A percentile compares a stretch with the other conserved stretches of the same genome.
Evolutionary conservation across 164 flowering plant genomes (phyloP).

Genomic region (Dillenia turbinata): DNA sequence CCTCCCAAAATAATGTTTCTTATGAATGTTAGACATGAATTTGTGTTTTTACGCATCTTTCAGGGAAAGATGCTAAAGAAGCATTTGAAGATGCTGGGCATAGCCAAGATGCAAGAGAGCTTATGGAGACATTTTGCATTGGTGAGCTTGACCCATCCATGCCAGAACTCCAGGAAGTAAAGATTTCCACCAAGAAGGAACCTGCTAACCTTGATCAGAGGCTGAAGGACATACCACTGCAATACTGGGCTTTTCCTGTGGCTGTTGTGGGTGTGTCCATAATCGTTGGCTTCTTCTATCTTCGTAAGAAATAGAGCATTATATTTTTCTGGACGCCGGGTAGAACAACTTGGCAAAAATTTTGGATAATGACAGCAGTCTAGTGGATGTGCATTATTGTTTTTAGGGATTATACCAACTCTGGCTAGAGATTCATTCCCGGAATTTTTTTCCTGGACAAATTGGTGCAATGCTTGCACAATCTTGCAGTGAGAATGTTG

Average conservation of each 20-base stretch:
- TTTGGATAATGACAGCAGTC: conserved; percentile 12
- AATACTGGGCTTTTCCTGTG: conserved; percentile 67
- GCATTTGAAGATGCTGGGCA: conserved; percentile 97
- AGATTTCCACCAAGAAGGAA: conserved; percentile 29
- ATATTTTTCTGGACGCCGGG: conserved; percentile 1
- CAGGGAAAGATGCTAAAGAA: conserved; percentile 88
- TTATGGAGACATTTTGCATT: conserved; percentile 57
- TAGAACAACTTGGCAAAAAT: conserved; percentile 4
- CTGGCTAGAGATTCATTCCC: no score
- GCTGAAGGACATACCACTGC: conserved; percentile 37
- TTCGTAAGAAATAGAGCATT: conserved; percentile 44
- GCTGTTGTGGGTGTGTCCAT: conserved; percentile 57
- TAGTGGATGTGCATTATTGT: background rate
- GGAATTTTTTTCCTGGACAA: background rate
- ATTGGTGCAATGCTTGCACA: no score
- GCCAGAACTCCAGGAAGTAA: conserved; percentile 40
- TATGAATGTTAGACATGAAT: conserved; percentile 4
- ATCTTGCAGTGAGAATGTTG: no score
- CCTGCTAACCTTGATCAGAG: conserved; percentile 16
- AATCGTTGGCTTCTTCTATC: conserved; percentile 40
- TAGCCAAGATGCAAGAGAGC: conserved; percentile 69
- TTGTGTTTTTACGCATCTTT: conserved; percentile 2
- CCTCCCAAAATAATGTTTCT: background rate
- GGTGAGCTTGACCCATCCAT: conserved; percentile 85
- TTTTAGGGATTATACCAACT: background rate